Conservation (phyloP, 2,329 filamentous ascomycete species). For the Grosmannia penicillata region DNA sequence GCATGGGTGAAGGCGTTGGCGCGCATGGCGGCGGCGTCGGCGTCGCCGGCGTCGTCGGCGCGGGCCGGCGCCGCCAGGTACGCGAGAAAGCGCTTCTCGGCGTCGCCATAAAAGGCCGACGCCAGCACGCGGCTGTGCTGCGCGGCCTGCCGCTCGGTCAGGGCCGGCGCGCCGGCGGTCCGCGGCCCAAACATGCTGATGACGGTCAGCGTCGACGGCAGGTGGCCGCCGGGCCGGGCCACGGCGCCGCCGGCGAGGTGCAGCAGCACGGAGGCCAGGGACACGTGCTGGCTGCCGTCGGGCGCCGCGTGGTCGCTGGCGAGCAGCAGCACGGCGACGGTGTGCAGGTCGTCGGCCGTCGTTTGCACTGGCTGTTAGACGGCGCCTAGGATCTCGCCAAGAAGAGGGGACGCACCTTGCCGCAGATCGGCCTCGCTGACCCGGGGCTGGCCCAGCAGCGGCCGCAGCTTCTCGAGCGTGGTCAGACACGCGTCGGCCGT, state of each 20-base stretch:
- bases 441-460: neutral
- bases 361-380: constrained; percentile 6
- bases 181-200: constrained; percentile 10
- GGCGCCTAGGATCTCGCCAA: neutral
- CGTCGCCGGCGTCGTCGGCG: neutral
- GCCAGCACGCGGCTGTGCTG: neutral
- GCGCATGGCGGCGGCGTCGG: constrained; percentile 4
- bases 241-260: constrained; percentile 12
- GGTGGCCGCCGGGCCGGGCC: constrained; percentile 13
- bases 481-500: constrained; percentile 2
- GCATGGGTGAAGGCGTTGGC: constrained; percentile 23
- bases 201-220: constrained; percentile 21
- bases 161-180: constrained; percentile 7
- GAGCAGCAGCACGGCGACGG: constrained; percentile 15
- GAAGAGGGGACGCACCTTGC: constrained; percentile 1
- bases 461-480: neutral
- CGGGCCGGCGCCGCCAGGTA: constrained; percentile 6
- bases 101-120: constrained; percentile 11
- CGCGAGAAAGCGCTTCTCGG: constrained; percentile 12
- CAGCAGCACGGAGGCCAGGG: constrained; percentile 20
- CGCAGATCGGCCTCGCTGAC: neutral
- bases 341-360: constrained; percentile 18
- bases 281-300: neutral
- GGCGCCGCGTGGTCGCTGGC: neutral
- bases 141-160: neutral